Evolutionary conservation across 106 monocot genomes (phyloP), one percentile per base, ranked within the genome.

Genomic region (Xerophyta viscosa): DNA sequence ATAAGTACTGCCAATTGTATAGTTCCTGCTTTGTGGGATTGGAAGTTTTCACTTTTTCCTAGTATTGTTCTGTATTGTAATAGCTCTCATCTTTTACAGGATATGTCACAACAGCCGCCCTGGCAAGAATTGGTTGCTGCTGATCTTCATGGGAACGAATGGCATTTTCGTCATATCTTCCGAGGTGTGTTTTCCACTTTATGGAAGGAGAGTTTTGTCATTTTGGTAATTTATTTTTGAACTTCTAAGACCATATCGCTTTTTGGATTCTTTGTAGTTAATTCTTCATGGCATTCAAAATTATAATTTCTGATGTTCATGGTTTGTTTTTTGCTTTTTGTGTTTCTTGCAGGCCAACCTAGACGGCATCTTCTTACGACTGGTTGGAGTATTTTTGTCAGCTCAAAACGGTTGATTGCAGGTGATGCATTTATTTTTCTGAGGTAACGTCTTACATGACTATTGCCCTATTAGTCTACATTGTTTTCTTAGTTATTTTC

Each of bases 151-250:
- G 67, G 63, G 14, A 87, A 76, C 47, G 76, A 87, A 56, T 92
- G 92, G 92, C 86, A 72, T 80, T 92, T 92, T 27, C 92, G 92
- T 31, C 92, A 92, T 36, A 92, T 92, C 52, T 92, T 87, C 61
- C 66, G 92, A 87, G 92, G 92, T 92, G 18, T n/a, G n/a, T n/a
- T 1, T 4, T 14, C 39, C 6, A 3, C 1, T 10, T 12, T 3
- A 2, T 15, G 10, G 10, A 8, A 39, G 39, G 10, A 39, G 39
- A 3, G 15, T 10, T n/a, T n/a, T n/a, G n/a, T n/a, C n/a, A n/a
- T n/a, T n/a, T n/a, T n/a, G n/a, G n/a, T n/a, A n/a, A n/a, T n/a
- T n/a, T n/a, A n/a, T n/a, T n/a, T n/a, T n/a, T n/a, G n/a, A n/a
- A n/a, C n/a, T n/a, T n/a, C n/a, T n/a, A n/a, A n/a, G n/a, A n/a